phyloP scores from a whole-genome alignment of 495 filamentous ascomycete species.

The Jackrogersella minutella region DNA sequence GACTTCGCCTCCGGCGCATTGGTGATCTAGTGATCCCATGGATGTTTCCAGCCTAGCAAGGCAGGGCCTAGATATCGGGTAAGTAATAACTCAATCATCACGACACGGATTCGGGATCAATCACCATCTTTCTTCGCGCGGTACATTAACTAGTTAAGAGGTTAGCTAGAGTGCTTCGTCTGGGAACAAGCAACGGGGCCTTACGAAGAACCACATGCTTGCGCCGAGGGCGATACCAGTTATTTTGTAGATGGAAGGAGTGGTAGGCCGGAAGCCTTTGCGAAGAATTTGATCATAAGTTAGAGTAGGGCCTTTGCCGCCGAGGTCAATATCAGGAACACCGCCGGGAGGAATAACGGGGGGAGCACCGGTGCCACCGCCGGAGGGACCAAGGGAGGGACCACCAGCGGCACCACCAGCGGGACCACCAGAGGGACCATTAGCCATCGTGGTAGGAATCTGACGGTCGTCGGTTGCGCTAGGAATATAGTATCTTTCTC shows the following conservation, averaged over 20 bases:
- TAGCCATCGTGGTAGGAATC: conserved; percentile 39
- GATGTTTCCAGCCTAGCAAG: conserved; percentile 93
- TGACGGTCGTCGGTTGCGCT: not conserved
- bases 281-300: too few species aligned
- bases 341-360: too few species aligned
- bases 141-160: conserved; percentile 78
- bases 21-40: conserved; percentile 90
- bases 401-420: too few species aligned
- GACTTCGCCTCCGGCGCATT: conserved; percentile 1
- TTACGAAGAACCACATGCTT: conserved; percentile 99
- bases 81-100: conserved; percentile 37
- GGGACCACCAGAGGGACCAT: conserved; percentile 32
- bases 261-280: too few species aligned
- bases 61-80: conserved; percentile 62
- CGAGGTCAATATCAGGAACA: too few species aligned
- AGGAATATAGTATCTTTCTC: not conserved
- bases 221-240: conserved; percentile 86
- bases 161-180: not conserved
- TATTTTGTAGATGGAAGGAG: conserved; percentile 81
- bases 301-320: too few species aligned
- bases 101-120: conserved; percentile 18
- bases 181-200: conserved; percentile 37
- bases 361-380: too few species aligned
- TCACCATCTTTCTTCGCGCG: conserved; percentile 90
- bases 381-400: too few species aligned